These are phyloP conservation scores for Saccharomycopsis hybrid DNA, from an alignment of 1,139 yeast genomes.

Conservation along the genomic window DNA sequence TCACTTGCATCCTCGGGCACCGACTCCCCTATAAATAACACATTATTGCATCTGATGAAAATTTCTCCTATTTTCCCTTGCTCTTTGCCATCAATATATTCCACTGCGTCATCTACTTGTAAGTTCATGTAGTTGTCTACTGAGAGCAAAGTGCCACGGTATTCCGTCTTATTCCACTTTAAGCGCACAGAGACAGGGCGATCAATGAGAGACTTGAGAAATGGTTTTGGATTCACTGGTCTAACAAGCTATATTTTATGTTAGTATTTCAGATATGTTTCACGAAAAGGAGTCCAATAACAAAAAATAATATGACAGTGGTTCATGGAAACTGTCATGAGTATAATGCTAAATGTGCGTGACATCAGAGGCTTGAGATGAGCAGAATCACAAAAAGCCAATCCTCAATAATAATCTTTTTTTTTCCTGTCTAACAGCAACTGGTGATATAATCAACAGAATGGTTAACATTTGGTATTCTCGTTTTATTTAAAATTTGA, in stretches of 20 bases:
- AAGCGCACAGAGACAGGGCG: conserved; percentile 74
- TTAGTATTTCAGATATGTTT: too few relatives aligned
- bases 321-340: too few relatives aligned
- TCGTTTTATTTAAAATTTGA: too few relatives aligned
- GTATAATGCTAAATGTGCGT: too few relatives aligned
- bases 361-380: too few relatives aligned
- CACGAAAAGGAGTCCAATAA: too few relatives aligned
- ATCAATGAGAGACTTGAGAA: conserved; percentile 65
- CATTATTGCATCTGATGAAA: conserved; percentile 80
- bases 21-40: conserved; percentile 50
- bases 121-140: conserved; percentile 93
- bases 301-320: too few relatives aligned
- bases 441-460: too few relatives aligned
- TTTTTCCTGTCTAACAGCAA: too few relatives aligned
- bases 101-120: conserved; percentile 66
- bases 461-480: too few relatives aligned
- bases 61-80: conserved; percentile 72
- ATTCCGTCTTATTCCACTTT: conserved; percentile 92
- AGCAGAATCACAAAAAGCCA: too few relatives aligned
- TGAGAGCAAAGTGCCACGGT: conserved; percentile 70
- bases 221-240: conserved; percentile 79
- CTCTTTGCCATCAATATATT: conserved; percentile 45
- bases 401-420: too few relatives aligned
- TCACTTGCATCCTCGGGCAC: neutral
- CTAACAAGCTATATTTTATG: conserved; percentile 3